Base-by-base conservation (phyloP, 148 eudicot genomes). In the Chenopodium formosanum region DNA sequence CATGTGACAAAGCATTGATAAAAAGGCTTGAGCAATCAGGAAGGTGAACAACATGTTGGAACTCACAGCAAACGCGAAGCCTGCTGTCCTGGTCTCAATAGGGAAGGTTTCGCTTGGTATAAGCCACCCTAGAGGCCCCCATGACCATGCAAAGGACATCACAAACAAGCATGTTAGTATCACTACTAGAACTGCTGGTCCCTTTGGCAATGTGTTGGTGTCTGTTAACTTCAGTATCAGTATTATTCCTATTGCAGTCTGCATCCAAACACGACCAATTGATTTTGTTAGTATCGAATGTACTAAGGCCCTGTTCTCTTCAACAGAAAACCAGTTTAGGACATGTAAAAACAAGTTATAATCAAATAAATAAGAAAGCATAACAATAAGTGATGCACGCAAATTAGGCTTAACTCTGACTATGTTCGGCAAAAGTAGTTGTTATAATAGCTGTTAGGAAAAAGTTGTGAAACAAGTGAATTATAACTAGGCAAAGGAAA, bases 111-210 rank as follows among this genome's bases (percentile, higher is more conserved):
- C 92, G 62, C 92, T 89, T 0, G 92, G 89, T 23, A 90, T 85
- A 16, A 90, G 70, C 92, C 92, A 90, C 7, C 92, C 92, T 11
- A 88, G 68, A 0, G 92, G 92, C 23, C 92, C 92, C 92, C 92
- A 90, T 13, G 92, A 90, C 92, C 92, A 92, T 16, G 95, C 93
- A 60, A 92, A 92, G 17, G 86, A 83, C 92, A 88, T 88, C 52
- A 92, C 95, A 48, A 78, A 92, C 22, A 84, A 40, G 78, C 95
- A 92, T 63, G 90, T 88, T 1, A 90, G 81, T 20, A 90, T 22
- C 81, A 92, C 91, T 73, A 92, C 91, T 3, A 88, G 13, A 0
- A 70, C 64, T 5, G 95, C 91, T 9, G 86, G 48, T 2, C 75
- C 82, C 31, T 77, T 74, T 44, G 83, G n/a, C 3, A 91, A 69